Evolutionary conservation across 139 green algal genomes (phyloP).

Genomic region (Pleodorina starrii): DNA sequence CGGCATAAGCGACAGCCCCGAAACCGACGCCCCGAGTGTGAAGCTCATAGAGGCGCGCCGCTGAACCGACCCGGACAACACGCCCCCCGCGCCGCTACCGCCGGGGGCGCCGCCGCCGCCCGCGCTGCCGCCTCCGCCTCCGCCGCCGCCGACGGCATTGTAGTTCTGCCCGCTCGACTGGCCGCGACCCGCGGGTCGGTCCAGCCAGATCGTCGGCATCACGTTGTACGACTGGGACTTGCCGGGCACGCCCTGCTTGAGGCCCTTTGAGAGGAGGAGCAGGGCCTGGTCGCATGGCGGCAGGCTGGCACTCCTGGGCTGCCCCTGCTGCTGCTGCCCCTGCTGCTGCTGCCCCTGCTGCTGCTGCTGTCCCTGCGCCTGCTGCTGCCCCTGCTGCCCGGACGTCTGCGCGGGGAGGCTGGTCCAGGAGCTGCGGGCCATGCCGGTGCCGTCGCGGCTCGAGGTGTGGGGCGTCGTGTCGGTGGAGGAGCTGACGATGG

Average conservation of each 20-base stretch:
- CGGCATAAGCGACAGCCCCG: background rate
- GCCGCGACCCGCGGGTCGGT: constrained; percentile 26
- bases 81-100: background rate
- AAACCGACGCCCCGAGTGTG: background rate
- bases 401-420: background rate
- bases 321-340: background rate
- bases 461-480: constrained; percentile 2
- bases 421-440: background rate
- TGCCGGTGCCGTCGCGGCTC: constrained; percentile 4
- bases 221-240: constrained; percentile 33
- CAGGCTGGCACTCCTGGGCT: background rate
- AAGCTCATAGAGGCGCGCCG: constrained; percentile 31
- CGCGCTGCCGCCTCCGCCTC: background rate
- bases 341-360: background rate
- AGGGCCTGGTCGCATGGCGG: constrained; percentile 3
- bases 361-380: background rate
- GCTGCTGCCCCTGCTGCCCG: background rate
- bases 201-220: constrained; percentile 23
- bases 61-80: background rate
- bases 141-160: background rate
- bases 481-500: background rate
- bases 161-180: background rate
- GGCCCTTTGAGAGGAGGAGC: background rate
- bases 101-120: too few relatives aligned
- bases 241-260: background rate